These are phyloP conservation scores for Herpetomonas tarakana DNA, from an alignment of 208 protist genomes.

Conservation along the genomic window DNA sequence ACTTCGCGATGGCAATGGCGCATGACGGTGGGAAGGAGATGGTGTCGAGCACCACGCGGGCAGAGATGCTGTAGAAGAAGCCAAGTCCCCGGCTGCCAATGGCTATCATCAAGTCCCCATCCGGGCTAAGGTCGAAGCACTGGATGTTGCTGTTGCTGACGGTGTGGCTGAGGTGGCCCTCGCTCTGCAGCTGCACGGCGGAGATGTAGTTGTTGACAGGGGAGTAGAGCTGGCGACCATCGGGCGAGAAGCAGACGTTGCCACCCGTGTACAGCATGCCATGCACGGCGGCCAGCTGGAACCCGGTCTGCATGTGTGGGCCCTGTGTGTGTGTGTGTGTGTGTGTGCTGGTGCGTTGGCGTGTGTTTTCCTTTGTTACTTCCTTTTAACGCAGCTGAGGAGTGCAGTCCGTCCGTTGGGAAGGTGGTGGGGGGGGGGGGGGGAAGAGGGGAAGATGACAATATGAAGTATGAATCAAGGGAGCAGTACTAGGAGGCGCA, in stretches of 20 bases:
- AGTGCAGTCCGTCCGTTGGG: too few relatives aligned
- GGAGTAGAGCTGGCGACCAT: slow-evolving; percentile 79
- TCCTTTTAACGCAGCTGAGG: slow-evolving; percentile 10
- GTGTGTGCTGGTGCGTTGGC: neutral
- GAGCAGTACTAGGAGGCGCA: too few relatives aligned
- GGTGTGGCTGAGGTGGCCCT: slow-evolving; percentile 66
- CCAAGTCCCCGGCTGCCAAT: slow-evolving; percentile 78
- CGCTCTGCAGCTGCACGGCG: slow-evolving; percentile 70
- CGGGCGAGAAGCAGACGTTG: slow-evolving; percentile 84
- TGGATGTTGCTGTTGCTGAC: slow-evolving; percentile 89
- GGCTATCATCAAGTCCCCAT: slow-evolving; percentile 78
- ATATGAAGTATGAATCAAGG: neutral
- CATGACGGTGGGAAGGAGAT: slow-evolving; percentile 84
- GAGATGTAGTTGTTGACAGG: slow-evolving; percentile 90
- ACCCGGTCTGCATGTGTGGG: slow-evolving; percentile 64
- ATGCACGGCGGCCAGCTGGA: slow-evolving; percentile 88
- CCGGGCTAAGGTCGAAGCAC: slow-evolving; percentile 84
- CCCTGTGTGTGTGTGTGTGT: slow-evolving; percentile 4
- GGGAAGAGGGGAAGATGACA: neutral
- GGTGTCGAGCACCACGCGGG: slow-evolving; percentile 84
- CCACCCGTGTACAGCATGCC: slow-evolving; percentile 92
- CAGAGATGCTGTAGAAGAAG: slow-evolving; percentile 87
- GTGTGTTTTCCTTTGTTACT: slow-evolving; percentile 14
- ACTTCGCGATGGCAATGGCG: slow-evolving; percentile 60
- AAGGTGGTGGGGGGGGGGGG: too few relatives aligned